Conservation (phyloP, 2,329 filamentous ascomycete genomes). For the Cladophialophora bantiana region DNA sequence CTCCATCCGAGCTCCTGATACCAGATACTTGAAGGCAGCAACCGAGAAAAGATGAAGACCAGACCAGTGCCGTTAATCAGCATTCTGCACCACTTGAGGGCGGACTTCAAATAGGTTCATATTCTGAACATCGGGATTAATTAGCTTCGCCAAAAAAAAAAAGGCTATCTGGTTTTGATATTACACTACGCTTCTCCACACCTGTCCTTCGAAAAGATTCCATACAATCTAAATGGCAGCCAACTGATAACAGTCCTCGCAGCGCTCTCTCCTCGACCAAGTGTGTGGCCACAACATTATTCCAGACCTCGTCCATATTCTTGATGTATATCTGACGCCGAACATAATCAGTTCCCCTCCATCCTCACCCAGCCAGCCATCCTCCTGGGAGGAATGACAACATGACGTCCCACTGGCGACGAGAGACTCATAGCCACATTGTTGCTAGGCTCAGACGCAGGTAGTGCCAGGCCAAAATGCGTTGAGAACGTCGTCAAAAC, state of each 20-base stretch:
- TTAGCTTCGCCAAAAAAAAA: neutral
- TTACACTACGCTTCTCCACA: neutral
- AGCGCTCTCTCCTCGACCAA: neutral
- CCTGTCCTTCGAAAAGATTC: neutral
- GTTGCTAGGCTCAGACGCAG: neutral
- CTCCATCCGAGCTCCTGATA: neutral
- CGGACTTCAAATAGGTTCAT: neutral
- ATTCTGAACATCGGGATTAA: neutral
- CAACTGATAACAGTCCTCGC: neutral
- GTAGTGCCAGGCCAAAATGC: conserved; percentile 4
- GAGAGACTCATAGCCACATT: neutral
- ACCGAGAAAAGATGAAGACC: neutral
- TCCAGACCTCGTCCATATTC: neutral
- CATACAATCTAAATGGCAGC: neutral
- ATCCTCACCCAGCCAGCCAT: conserved; percentile 11
- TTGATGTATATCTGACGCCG: neutral
- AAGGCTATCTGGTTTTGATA: neutral
- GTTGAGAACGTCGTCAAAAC: conserved; percentile 12
- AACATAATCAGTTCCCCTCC: neutral
- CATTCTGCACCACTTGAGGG: neutral
- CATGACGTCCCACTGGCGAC: neutral
- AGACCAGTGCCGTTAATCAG: neutral
- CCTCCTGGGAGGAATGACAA: conserved; percentile 13
- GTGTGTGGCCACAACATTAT: neutral
- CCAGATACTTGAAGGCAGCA: neutral